Evolutionary conservation across 495 filamentous ascomycete genomes (phyloP), one percentile per base, ranked within the genome.

Genomic region (Aspergillus nanangensis): DNA sequence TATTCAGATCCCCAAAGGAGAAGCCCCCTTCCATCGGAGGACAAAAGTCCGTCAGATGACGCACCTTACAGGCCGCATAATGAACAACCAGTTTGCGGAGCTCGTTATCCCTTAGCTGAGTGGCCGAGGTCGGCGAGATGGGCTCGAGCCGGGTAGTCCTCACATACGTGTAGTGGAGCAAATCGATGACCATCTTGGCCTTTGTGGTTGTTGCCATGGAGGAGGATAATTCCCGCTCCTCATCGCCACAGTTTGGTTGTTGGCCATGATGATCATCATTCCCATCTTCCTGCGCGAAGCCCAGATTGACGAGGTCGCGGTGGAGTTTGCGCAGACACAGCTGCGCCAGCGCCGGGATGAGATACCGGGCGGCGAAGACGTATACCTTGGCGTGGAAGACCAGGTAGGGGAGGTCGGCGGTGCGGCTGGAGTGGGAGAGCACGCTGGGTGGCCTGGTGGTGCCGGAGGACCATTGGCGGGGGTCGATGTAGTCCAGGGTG

Each of bases 311-410:
- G 7, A 72, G 63, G 34, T 70, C 63, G 7, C 48, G 38, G 40
- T 74, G 70, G 13, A 74, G 53, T 42, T 72, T 72, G 22, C 61
- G 60, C 14, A 74, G 67, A 46, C 67, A 72, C 17, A 74, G 55
- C 41, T 72, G 69, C 2, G 69, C 69, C 18, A 74, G 61, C 3
- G 63, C 66, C 18, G 67, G 66, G 32, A 74, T 72, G 23, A 72
- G 56, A 53, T 70, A 74, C 21, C 64, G 62, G 1, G 65, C 70
- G 24, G 69, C 70, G 37, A 74, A 74, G 49, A 74, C 67, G 50
- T 74, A 74, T 27, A 74, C 41, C 51, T 74, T 74, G 18, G 70
- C 70, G 36, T 74, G 70, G 58, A 72, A 74, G 27, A 67, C 57
- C 15, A 72, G 62, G 45, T 72, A 74, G 4, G 69, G 68, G 9